Base-by-base conservation (phyloP, 768 basidiomycete genomes). In the Lepiota subincarnata region DNA sequence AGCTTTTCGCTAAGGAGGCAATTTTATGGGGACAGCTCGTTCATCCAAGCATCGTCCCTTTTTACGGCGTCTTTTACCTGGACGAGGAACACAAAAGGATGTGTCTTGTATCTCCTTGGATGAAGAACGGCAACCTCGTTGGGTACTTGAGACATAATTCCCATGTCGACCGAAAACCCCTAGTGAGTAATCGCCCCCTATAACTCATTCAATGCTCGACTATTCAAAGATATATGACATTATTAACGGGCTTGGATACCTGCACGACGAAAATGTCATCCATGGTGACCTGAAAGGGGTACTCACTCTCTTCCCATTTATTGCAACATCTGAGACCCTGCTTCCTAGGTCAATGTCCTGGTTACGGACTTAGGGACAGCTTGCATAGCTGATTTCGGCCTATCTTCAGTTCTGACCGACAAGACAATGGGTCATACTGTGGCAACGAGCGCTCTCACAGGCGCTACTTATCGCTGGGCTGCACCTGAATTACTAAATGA, bases 281-380 rank as follows among this genome's bases (percentile, higher is more conserved):
- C 55, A 60, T 35, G 57, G 59, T 12, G 59, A 60, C 35, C 37
- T 60, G 18, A 57, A 56, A 50, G 57, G 59, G 10, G 59, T 60
- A 53, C n/a, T 24, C 4, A 24, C 11, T 14, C 4, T 20, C 47
- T 13, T 45, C 16, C 14, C 2, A 6, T 39, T 24, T 16, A 8
- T 19, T 12, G 34, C 13, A 7, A 12, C n/a, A 7, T 20, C 13
- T 19, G 8, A 22, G 39, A 36, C 10, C 24, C 36, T 28, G 20
- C 8, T 16, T 18, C 31, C 1, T 37, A 59, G 60, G 51, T 52
- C n/a, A 59, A 61, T 34, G 47, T 59, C 24, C 49, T 61, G 6
- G 47, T 61, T 6, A 49, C 36, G n/a, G 37, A 50, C 5, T 24
- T 51, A 2, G 41, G 45, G 4, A 46, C 46, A 37, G 60, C 55